Base-by-base conservation (phyloP, 192 early-diverging fungal genomes). In the Coemansia sp. region DNA sequence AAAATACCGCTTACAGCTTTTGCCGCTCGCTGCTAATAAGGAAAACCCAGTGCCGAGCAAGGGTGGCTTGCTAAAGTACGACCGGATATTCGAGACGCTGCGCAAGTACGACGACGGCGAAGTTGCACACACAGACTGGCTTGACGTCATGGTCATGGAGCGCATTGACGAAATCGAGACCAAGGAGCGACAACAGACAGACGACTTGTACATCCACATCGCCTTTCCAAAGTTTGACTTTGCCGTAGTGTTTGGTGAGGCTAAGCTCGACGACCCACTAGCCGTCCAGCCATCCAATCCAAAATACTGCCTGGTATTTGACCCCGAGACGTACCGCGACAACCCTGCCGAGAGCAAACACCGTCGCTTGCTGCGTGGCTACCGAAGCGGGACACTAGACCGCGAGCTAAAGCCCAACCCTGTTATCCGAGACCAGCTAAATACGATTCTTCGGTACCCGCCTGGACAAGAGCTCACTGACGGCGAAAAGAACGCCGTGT, bases 261-360 rank as follows among this genome's bases (percentile, higher is more conserved):
- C 82, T 38, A 88, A 59, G 44, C 63, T 77, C 8, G 76, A 78
- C 44, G 84, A 85, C 42, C 84, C 78, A 41, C 57, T 78, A 48
- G 63, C 75, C 14, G 36, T 68, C 4, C 73, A 73, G 68, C 76
- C 84, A 12, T 37, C 65, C 7, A 39, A 70, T 34, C 73, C 78
- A 12, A 71, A 73, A 73, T 84, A 87, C 61, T 84, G 89, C 61
- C 79, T 87, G 27, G 84, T 93, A 0, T 84, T 86, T 41, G 95
- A 99, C 73, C 92, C 92, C 12, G 98, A 99, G 74, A 89, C 91
- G 69, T 68, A 86, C 19, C 74, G 91, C 11, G 97, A 99, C 72
- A 99, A 99, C 70, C 95, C 94, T 0, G 93, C 95, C 1, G 98
- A 99, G 76, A 91, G 87, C 41, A 98, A 98, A 74, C 96, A 99